Evolutionary conservation across 805 yeast genomes (phyloP).

Genomic region (Tetrapisispora namnaoensis): DNA sequence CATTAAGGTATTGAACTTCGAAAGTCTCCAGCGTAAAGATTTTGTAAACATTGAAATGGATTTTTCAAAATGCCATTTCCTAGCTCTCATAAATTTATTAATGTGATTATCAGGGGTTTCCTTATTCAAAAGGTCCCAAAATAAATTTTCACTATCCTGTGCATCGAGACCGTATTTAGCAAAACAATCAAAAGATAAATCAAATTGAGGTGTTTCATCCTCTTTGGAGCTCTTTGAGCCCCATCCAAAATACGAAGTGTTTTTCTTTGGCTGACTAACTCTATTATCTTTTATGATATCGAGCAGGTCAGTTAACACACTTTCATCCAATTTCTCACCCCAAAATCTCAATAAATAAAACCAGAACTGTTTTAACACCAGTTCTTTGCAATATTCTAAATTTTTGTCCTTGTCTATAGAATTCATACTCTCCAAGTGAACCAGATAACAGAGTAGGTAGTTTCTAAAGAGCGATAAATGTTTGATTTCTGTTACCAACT

Average conservation of each 20-base stretch:
- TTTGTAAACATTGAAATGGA: slow-evolving; percentile 58
- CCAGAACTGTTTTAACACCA: slow-evolving; percentile 9
- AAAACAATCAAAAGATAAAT: background rate
- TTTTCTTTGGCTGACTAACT: background rate
- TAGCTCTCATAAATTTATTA: slow-evolving; percentile 70
- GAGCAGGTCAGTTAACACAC: background rate
- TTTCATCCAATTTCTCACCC: background rate
- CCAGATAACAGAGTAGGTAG: too few species aligned
- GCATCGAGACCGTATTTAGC: slow-evolving; percentile 35
- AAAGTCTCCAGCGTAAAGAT: slow-evolving; percentile 66
- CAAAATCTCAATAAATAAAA: slow-evolving; percentile 2
- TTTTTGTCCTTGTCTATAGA: background rate
- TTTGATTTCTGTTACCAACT: too few species aligned
- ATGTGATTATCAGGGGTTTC: slow-evolving; percentile 74
- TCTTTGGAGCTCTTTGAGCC: background rate
- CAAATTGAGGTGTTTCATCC: background rate
- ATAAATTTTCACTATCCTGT: slow-evolving; percentile 38
- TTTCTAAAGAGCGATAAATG: too few species aligned
- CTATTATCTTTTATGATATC: background rate
- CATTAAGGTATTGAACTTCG: slow-evolving; percentile 50
- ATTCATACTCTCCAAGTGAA: background rate
- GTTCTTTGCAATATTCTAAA: slow-evolving; percentile 10
- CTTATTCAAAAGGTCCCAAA: slow-evolving; percentile 53
- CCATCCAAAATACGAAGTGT: background rate
- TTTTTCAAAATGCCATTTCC: slow-evolving; percentile 69